These are phyloP conservation scores for Colletotrichum graminicola DNA, from an alignment of 2,329 filamentous ascomycete genomes.

Conservation along the genomic window DNA sequence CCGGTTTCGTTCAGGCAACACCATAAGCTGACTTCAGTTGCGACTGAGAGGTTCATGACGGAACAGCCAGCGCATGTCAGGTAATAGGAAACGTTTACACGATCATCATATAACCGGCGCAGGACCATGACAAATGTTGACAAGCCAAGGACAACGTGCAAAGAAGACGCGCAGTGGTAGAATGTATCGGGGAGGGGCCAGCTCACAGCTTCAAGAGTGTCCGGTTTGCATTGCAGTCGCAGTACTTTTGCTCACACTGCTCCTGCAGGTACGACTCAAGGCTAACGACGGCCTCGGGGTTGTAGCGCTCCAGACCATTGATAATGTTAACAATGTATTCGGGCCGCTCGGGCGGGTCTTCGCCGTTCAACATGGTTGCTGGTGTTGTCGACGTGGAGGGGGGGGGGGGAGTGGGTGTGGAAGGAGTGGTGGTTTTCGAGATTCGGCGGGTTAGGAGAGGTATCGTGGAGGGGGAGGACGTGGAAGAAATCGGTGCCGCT, in stretches of 20 bases:
- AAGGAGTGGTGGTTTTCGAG: constrained; percentile 44
- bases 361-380: constrained; percentile 71
- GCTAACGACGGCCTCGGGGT: constrained; percentile 92
- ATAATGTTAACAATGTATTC: constrained; percentile 94
- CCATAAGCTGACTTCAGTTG: constrained; percentile 73
- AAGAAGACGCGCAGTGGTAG: not conserved
- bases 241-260: constrained; percentile 95
- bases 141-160: not conserved
- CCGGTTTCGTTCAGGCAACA: constrained; percentile 66
- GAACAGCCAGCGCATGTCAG: constrained; percentile 72
- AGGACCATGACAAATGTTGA: constrained; percentile 40
- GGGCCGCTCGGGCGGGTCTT: constrained; percentile 92
- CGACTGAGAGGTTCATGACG: constrained; percentile 65
- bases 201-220: constrained; percentile 97
- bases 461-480: constrained; percentile 59
- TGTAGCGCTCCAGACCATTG: constrained; percentile 97
- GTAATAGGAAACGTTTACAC: constrained; percentile 98
- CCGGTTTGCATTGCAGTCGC: constrained; percentile 96
- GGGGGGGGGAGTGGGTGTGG: constrained; percentile 42
- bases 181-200: not conserved
- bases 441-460: constrained; percentile 48
- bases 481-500: constrained; percentile 41
- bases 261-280: constrained; percentile 95
- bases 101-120: constrained; percentile 74
- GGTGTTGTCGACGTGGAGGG: constrained; percentile 29